Base-by-base conservation (phyloP, 495 filamentous ascomycete species). In the Aspergillus campestris region DNA sequence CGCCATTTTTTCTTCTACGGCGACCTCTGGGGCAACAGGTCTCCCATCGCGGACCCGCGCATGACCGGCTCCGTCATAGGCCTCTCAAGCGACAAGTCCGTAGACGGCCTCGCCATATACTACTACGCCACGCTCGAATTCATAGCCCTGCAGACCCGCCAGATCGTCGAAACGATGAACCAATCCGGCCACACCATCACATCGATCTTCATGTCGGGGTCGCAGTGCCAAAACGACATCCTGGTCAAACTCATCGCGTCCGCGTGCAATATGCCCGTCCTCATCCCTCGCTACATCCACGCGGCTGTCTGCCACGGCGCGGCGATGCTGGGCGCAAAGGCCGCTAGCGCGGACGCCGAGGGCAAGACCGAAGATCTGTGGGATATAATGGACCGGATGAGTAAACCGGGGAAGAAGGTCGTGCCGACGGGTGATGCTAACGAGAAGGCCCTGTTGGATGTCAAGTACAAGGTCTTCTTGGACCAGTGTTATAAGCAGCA, bases 1-100 rank as follows among this genome's bases (percentile, higher is more conserved):
- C 84, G 92, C 6, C 91, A 97, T 62, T 82, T 94, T 64, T 98
- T 97, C 77, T 94, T 98, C 72, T 96, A 97, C 58, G 92, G 92
- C 43, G 92, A 98, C 57, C 78, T 95, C n/a, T 96, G 92, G 75
- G 92, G 92, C 34, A 98, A 98, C 64, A 82, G 92, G 29, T 94
- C 87, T 12, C 92, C 92, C 5, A 79, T 98, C 45, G 91, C 91
- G 0, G 88, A 98, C 55, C 76, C 90, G 1, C 80, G 78, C 60
- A 98, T 98, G 92, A 81, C 80, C 28, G 92, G 92, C 29, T 80
- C 89, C 1, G 76, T 92, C 37, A 80, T 94, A 44, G 92, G 92
- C 6, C 72, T 98, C 30, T 84, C 80, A 60, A 84, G 78, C 42
- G 91, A 98, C 61, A 86, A 83, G 48, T 82, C 80, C 55, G 75